Evolutionary conservation across 108 stramenopile species (phyloP), one percentile per base, ranked within the genome.

Genomic region (Cylindrotheca fusiformis): DNA sequence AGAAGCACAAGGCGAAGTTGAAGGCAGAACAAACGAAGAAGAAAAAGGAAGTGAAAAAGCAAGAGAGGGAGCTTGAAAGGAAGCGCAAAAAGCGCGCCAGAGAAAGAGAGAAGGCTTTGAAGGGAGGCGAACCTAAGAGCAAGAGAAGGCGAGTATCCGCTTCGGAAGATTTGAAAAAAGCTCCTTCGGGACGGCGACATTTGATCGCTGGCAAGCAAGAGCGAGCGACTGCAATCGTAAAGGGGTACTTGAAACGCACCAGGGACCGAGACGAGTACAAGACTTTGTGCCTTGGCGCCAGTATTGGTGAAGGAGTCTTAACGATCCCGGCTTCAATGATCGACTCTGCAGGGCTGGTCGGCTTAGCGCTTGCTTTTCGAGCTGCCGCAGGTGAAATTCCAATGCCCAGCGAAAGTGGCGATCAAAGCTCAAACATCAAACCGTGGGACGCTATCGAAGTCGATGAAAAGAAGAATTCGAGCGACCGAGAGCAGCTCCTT

Each of bases 291-390:
- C 33, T 74, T 23, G 75, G 72, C 19, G 36, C 36, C 6, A 41
- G 36, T 14, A 41, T 41, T 41, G 67, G 78, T 36, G 71, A 51
- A 28, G 85, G 86, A 2, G 69, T 79, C 17, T 27, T 73, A 46
- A 83, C 61, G 36, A 74, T 85, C 31, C 82, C 87, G 6, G 74
- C 81, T 4, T 69, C 85, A 29, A 66, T 71, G 45, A 77, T 93
- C 24, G 91, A 94, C 27, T 77, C 87, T 10, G 71, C 77, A 23
- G 80, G 88, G 3, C 58, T 94, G 22, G 73, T 88, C 33, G 87
- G 89, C 1, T 85, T 94, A 84, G 87, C 93, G 18, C 76, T 94
- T 29, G 93, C 89, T 14, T 94, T 94, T 69, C 83, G 93, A 32
- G 87, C 81, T 46, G 85, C 89, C 23, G 83, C 93, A 8, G 93